phyloP scores from a whole-genome alignment of 371 early-diverging fungal genomes.

The Apophysomyces sp. region DNA sequence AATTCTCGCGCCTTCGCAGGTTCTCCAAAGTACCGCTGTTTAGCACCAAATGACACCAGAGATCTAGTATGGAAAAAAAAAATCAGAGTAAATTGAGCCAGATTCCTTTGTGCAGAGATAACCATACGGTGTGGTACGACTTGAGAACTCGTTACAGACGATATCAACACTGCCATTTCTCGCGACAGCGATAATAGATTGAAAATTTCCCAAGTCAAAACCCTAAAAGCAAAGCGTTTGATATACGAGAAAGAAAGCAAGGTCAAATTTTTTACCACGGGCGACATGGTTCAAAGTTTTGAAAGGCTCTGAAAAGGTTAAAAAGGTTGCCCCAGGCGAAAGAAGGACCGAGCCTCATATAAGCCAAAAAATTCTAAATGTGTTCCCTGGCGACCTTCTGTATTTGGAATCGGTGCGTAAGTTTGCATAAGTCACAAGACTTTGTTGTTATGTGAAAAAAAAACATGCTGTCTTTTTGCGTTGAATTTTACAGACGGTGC shows the following conservation, averaged over 20 bases:
- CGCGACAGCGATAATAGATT: constrained; percentile 93
- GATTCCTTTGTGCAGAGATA: neutral
- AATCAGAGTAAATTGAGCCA: neutral
- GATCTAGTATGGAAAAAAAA: constrained; percentile 42
- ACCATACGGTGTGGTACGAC: constrained; percentile 92
- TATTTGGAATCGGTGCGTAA: too few relatives aligned
- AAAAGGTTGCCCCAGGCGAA: too few relatives aligned
- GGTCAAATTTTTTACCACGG: constrained; percentile 36
- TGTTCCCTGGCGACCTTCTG: too few relatives aligned
- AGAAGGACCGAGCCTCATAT: too few relatives aligned
- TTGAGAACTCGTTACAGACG: constrained; percentile 91
- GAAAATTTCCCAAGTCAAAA: constrained; percentile 93
- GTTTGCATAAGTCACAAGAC: too few relatives aligned
- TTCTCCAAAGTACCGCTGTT: constrained; percentile 93
- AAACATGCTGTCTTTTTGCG: too few relatives aligned
- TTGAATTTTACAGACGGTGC: too few relatives aligned
- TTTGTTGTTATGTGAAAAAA: too few relatives aligned
- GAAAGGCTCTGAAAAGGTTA: too few relatives aligned
- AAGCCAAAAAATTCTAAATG: too few relatives aligned
- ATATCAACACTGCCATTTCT: constrained; percentile 96
- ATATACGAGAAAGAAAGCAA: neutral
- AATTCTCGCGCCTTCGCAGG: constrained; percentile 90
- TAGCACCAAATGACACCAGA: constrained; percentile 90
- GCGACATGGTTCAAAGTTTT: constrained; percentile 27
- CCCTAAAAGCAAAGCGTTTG: constrained; percentile 43